These are phyloP conservation scores for Biscutella auriculata DNA, from an alignment of 441 rosid genomes.

Conservation along the genomic window DNA sequence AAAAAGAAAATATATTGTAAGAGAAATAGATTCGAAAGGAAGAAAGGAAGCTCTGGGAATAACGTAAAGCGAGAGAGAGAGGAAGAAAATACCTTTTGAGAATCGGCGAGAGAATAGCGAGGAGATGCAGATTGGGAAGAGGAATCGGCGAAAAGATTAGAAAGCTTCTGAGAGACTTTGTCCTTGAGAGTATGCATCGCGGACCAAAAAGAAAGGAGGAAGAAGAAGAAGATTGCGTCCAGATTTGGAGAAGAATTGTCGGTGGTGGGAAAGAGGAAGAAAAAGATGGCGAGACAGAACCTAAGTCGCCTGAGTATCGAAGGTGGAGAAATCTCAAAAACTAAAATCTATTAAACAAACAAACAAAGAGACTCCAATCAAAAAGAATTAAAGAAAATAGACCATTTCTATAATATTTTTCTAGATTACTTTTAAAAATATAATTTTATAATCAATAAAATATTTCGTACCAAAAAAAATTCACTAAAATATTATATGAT, in stretches of 20 bases:
- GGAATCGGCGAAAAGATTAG: slow-evolving; percentile 65
- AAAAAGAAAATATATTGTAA: too few relatives aligned
- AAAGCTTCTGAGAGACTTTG: slow-evolving; percentile 57
- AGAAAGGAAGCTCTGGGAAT: too few relatives aligned
- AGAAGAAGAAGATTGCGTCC: neutral
- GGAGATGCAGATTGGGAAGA: slow-evolving; percentile 28
- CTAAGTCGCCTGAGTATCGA: neutral
- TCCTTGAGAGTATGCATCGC: slow-evolving; percentile 52
- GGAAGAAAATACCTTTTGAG: slow-evolving; percentile 34
- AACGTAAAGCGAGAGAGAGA: too few relatives aligned
- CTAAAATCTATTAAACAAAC: too few relatives aligned
- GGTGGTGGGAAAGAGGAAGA: neutral
- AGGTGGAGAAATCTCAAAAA: neutral
- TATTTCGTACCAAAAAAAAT: too few relatives aligned
- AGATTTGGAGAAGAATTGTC: neutral
- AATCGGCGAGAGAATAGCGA: slow-evolving; percentile 22
- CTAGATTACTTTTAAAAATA: too few relatives aligned
- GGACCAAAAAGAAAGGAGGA: neutral
- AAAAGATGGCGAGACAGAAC: neutral
- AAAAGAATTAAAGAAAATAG: too few relatives aligned
- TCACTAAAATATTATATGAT: too few relatives aligned
- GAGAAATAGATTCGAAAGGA: too few relatives aligned
- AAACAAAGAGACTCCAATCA: too few relatives aligned
- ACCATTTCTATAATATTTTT: too few relatives aligned
- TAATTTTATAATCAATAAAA: too few relatives aligned